Conservation (phyloP, 2,329 filamentous ascomycete species). For the Clarireedia homoeocarpa region DNA sequence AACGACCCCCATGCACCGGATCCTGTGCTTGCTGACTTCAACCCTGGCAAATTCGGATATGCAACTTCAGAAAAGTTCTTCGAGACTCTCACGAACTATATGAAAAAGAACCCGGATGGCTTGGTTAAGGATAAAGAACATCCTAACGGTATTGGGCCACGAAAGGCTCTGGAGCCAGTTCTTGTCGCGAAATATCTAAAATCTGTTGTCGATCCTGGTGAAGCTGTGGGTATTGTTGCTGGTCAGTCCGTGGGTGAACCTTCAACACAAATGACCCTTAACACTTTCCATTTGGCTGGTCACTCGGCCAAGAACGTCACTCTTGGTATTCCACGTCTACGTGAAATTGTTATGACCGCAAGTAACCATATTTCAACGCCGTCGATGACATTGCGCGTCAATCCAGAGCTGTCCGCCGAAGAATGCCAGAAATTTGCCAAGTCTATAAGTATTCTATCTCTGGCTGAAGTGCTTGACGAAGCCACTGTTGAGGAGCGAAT, state of each 20-base stretch:
- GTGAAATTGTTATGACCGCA: constrained; percentile 98
- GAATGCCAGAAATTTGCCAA: constrained; percentile 80
- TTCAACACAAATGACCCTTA: constrained; percentile 97
- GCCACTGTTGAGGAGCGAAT: constrained; percentile 74
- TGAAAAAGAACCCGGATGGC: constrained; percentile 65
- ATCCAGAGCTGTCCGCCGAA: constrained; percentile 59
- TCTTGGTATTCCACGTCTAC: constrained; percentile 89
- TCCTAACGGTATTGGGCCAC: constrained; percentile 25
- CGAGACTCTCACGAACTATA: constrained; percentile 62
- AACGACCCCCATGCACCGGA: constrained; percentile 49
- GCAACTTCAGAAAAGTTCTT: constrained; percentile 87
- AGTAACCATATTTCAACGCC: constrained; percentile 84
- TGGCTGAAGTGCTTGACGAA: constrained; percentile 77
- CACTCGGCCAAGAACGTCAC: constrained; percentile 99
- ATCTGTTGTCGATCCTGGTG: constrained; percentile 87
- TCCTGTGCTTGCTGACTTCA: constrained; percentile 64
- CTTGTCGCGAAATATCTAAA: constrained; percentile 89
- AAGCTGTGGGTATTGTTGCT: constrained; percentile 93
- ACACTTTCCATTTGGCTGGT: constrained; percentile 98
- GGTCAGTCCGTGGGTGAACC: constrained; percentile 96
- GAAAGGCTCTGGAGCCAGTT: constrained; percentile 55
- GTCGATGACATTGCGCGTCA: constrained; percentile 76
- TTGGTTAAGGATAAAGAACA: constrained; percentile 45
- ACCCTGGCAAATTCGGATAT: constrained; percentile 71
- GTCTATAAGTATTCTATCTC: constrained; percentile 76